Conservation (phyloP, 495 filamentous ascomycete genomes). For the Oidiodendron maius region DNA sequence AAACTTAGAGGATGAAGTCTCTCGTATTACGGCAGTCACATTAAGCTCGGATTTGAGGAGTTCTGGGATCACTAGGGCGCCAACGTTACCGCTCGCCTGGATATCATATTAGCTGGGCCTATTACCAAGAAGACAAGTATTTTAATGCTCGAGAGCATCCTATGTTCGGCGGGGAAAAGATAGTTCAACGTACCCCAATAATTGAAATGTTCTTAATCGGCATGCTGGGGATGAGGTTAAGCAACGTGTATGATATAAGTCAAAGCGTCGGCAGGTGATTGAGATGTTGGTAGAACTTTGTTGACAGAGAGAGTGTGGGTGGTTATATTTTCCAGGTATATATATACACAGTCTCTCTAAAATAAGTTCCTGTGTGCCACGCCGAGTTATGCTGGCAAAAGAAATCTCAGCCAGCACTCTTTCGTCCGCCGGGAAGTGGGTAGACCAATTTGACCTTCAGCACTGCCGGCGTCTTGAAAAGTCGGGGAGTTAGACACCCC, state of each 20-base stretch:
- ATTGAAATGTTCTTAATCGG: conserved; percentile 8
- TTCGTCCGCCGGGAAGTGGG: not conserved
- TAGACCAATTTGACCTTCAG: not conserved
- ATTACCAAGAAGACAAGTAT: not conserved
- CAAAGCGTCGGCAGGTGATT: not conserved
- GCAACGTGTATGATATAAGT: not conserved
- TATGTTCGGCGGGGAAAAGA: not conserved
- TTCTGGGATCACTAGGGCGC: conserved; percentile 43
- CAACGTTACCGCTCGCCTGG: conserved; percentile 44
- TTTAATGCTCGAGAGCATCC: conserved; percentile 2
- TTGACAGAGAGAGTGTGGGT: not conserved
- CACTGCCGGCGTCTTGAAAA: not conserved
- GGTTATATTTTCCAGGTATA: not conserved
- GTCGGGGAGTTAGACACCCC: not conserved
- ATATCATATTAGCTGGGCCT: not conserved
- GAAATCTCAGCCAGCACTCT: not conserved
- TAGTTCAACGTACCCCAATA: conserved; percentile 7
- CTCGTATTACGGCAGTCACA: conserved; percentile 54
- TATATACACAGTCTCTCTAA: conserved; percentile 1
- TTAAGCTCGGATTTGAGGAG: conserved; percentile 49
- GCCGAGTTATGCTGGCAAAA: not conserved
- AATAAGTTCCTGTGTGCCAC: not conserved
- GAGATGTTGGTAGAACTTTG: not conserved
- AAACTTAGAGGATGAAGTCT: conserved; percentile 31
- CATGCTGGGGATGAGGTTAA: conserved; percentile 3